Evolutionary conservation across 441 rosid species (phyloP).

Genomic region (Adansonia madagascariensis): DNA sequence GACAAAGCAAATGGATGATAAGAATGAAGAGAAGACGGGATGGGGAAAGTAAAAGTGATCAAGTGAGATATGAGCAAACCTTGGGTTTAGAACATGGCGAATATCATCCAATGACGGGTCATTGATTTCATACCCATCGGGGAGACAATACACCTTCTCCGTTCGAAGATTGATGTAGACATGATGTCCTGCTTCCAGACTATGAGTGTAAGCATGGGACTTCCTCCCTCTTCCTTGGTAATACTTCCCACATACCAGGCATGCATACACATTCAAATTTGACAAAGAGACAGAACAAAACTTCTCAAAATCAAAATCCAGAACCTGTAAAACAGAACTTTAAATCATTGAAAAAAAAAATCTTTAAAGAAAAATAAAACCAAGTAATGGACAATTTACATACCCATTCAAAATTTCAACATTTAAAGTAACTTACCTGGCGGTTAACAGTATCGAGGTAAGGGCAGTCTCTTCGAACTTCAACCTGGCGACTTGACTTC

Average conservation of each 20-base stretch:
- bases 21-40: not conserved
- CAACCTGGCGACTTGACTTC: slow-evolving; percentile 55
- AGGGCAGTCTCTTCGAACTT: slow-evolving; percentile 88
- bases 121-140: slow-evolving; percentile 92
- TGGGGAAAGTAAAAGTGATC: not conserved
- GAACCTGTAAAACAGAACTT: slow-evolving; percentile 49
- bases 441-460: slow-evolving; percentile 95
- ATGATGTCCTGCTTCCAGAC: slow-evolving; percentile 95
- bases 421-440: slow-evolving; percentile 51
- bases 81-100: slow-evolving; percentile 85
- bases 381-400: not conserved
- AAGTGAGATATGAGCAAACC: slow-evolving; percentile 44
- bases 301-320: slow-evolving; percentile 98
- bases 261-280: slow-evolving; percentile 85
- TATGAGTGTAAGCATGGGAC: slow-evolving; percentile 95
- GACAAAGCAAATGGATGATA: not conserved
- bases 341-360: not conserved
- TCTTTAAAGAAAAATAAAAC: slow-evolving; percentile 23
- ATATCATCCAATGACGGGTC: slow-evolving; percentile 94
- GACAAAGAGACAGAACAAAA: slow-evolving; percentile 92
- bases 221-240: slow-evolving; percentile 93
- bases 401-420: not conserved
- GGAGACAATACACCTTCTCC: slow-evolving; percentile 91
- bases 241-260: slow-evolving; percentile 94
- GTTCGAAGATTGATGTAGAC: slow-evolving; percentile 84